Conservation (phyloP, 139 green algal species). For the Auxenochlorella protothecoides region DNA sequence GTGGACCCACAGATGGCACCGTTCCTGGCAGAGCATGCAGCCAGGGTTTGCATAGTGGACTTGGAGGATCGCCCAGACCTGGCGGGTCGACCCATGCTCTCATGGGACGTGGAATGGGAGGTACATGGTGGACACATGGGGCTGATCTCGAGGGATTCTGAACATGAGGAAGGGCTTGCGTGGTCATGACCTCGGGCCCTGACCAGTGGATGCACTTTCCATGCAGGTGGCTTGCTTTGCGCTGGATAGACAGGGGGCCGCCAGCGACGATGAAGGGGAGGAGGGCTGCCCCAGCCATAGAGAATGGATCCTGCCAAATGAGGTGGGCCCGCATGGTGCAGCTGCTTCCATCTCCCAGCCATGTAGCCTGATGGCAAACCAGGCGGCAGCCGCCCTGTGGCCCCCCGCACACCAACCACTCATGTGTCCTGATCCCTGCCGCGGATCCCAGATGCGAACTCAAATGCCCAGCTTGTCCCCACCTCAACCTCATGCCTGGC, state of each 20-base stretch:
- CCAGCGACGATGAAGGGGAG: slow-evolving; percentile 70
- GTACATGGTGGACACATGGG: not conserved
- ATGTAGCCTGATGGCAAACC: not conserved
- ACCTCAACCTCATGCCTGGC: too few species aligned
- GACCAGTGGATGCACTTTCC: not conserved
- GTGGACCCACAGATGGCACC: too few species aligned
- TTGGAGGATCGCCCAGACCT: not conserved
- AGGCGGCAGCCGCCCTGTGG: not conserved
- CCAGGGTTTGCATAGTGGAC: slow-evolving; percentile 14
- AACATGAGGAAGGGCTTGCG: not conserved
- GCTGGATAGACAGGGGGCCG: slow-evolving; percentile 51
- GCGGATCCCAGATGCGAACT: too few species aligned
- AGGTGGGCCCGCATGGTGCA: not conserved
- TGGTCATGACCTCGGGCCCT: not conserved
- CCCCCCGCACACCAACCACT: too few species aligned
- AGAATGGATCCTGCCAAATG: slow-evolving; percentile 64
- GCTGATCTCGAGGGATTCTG: not conserved
- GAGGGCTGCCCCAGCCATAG: slow-evolving; percentile 49
- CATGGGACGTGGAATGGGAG: slow-evolving; percentile 22
- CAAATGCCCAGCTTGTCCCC: not conserved
- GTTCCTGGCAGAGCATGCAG: slow-evolving; percentile 15
- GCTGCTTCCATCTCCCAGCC: slow-evolving; percentile 2
- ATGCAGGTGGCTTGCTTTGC: slow-evolving; percentile 25
- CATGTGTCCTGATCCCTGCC: too few species aligned
- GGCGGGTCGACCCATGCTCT: slow-evolving; percentile 8